Percentiles rank a stretch among this genome's conserved stretches.
These are phyloP conservation scores for Tricholoma bakamatsutake DNA, from an alignment of 768 basidiomycete species.

Conservation along the genomic window DNA sequence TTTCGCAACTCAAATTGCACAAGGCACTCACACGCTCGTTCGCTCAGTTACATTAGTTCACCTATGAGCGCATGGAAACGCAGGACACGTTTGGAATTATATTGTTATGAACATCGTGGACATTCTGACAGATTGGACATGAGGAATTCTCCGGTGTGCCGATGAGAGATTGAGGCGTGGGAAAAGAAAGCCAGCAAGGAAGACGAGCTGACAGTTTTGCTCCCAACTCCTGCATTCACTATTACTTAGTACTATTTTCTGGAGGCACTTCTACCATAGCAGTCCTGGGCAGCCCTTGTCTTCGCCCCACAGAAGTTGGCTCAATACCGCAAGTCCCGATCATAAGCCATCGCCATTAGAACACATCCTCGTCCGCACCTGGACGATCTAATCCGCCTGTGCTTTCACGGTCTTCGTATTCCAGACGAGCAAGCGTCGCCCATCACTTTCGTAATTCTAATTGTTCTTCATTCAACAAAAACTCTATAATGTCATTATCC, in stretches of 20 bases:
- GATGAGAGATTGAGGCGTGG: conserved; percentile 27
- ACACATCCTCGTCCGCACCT: conserved; percentile 14
- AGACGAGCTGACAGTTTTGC: conserved; percentile 27
- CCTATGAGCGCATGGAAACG: too few relatives aligned
- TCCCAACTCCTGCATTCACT: conserved; percentile 36
- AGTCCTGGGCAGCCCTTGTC: conserved; percentile 44
- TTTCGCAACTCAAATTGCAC: too few relatives aligned
- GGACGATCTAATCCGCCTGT: conserved; percentile 25
- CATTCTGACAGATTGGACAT: conserved; percentile 11
- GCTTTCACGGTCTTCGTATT: conserved; percentile 22
- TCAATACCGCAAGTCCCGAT: conserved; percentile 17
- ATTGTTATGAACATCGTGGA: too few relatives aligned
- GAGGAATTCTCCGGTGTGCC: conserved; percentile 16
- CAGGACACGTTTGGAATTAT: too few relatives aligned
- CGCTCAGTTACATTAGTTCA: too few relatives aligned
- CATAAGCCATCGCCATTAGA: conserved; percentile 15
- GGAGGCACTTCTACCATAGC: conserved; percentile 46
- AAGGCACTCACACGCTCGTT: too few relatives aligned
- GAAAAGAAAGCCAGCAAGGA: conserved; percentile 28
- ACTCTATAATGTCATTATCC: conserved; percentile 88
- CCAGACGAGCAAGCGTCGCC: conserved; percentile 27
- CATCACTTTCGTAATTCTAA: conserved; percentile 70
- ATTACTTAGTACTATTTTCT: conserved; percentile 54
- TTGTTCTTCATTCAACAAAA: conserved; percentile 50
- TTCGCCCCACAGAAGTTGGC: conserved; percentile 20